phyloP scores from a whole-genome alignment of 495 filamentous ascomycete genomes.

The Paragyromitra xinjiangensis region DNA sequence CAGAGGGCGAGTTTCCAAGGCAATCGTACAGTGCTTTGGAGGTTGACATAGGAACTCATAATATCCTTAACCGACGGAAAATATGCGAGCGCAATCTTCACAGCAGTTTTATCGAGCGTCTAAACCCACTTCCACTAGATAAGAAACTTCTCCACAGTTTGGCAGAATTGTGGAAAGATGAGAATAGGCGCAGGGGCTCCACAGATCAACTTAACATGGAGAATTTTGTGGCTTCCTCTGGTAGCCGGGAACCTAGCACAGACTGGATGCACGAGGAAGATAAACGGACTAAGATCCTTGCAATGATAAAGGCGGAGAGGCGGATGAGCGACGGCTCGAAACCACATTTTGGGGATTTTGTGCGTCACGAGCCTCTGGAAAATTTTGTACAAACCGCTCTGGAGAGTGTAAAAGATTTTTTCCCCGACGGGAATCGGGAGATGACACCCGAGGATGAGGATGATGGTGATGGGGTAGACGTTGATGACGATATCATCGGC shows the following conservation, averaged over 20 bases:
- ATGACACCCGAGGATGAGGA: slow-evolving; percentile 28
- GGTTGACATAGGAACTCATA: slow-evolving; percentile 84
- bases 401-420: slow-evolving; percentile 87
- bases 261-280: slow-evolving; percentile 95
- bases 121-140: slow-evolving; percentile 70
- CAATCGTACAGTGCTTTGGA: slow-evolving; percentile 89
- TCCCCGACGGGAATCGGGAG: slow-evolving; percentile 46
- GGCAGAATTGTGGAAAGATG: slow-evolving; percentile 92
- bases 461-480: slow-evolving; percentile 63
- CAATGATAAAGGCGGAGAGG: slow-evolving; percentile 71
- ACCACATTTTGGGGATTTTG: slow-evolving; percentile 71
- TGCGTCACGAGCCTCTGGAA: slow-evolving; percentile 64
- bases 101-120: slow-evolving; percentile 83
- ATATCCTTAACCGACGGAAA: slow-evolving; percentile 84
- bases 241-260: slow-evolving; percentile 71
- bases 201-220: slow-evolving; percentile 61
- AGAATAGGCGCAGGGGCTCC: slow-evolving; percentile 72
- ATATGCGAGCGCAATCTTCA: slow-evolving; percentile 78
- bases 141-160: slow-evolving; percentile 85
- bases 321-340: slow-evolving; percentile 62
- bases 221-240: slow-evolving; percentile 81
- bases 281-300: slow-evolving; percentile 69
- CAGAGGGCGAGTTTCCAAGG: slow-evolving; percentile 71
- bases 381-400: slow-evolving; percentile 74
- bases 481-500: slow-evolving; percentile 64